Evolutionary conservation across 352 stramenopile species (phyloP).

Genomic region (Phytophthora quininea): DNA sequence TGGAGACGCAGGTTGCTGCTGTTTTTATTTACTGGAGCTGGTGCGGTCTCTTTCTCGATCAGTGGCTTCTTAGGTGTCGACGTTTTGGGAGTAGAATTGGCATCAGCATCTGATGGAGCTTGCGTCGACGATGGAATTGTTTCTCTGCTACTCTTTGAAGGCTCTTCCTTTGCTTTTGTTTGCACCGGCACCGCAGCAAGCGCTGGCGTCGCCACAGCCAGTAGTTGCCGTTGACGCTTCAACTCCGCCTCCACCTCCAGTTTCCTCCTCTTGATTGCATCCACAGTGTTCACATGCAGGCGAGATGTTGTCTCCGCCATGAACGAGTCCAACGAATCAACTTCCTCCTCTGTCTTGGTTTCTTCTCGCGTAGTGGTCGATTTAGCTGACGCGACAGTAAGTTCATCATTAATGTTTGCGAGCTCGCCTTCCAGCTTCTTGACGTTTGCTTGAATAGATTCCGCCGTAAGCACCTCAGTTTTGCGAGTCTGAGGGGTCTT

Average conservation of each 20-base stretch:
- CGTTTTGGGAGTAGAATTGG: background rate
- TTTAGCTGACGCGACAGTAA: conserved; percentile 20
- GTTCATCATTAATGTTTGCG: conserved; percentile 32
- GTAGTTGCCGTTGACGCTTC: conserved; percentile 49
- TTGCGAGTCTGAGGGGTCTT: conserved; percentile 1
- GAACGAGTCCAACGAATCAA: conserved; percentile 71
- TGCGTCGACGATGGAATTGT: background rate
- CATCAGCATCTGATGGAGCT: conserved; percentile 1
- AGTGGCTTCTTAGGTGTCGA: too few species aligned
- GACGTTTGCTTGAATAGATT: conserved; percentile 59
- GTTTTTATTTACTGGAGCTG: background rate
- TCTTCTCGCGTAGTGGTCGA: conserved; percentile 16
- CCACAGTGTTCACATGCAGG: conserved; percentile 45
- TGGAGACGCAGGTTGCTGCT: conserved; percentile 2
- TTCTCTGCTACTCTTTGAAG: background rate
- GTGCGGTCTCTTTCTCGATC: too few species aligned
- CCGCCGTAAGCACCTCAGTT: conserved; percentile 53
- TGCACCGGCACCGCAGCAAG: conserved; percentile 37
- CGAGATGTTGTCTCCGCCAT: conserved; percentile 62
- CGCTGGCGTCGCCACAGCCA: conserved; percentile 61
- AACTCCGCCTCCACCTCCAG: conserved; percentile 46
- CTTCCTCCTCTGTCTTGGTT: conserved; percentile 35
- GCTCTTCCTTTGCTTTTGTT: conserved; percentile 11
- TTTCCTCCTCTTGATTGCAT: conserved; percentile 29
- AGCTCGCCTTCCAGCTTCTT: conserved; percentile 45